phyloP scores from a whole-genome alignment of 352 stramenopile species.

The Phytophthora sp. region DNA sequence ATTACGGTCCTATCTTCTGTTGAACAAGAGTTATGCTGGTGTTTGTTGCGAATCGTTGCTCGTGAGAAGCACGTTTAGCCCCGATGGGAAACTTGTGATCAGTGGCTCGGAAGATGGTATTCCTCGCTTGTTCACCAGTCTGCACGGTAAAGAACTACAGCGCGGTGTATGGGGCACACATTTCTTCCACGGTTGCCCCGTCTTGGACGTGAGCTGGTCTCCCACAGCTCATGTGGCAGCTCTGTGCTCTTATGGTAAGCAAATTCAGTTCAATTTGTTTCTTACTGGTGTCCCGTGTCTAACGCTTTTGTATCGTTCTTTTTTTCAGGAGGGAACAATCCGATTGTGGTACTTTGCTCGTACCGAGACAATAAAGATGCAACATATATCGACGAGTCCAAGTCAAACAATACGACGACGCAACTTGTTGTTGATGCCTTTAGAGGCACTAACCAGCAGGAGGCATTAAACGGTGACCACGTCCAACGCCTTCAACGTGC shows the following conservation, averaged over 20 bases:
- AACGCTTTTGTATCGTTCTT: no score
- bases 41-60: conserved; percentile 55
- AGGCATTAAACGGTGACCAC: conserved; percentile 24
- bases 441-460: conserved; percentile 11
- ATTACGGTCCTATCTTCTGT: conserved; percentile 69
- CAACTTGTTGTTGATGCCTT: conserved; percentile 17
- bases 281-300: background rate
- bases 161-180: conserved; percentile 55
- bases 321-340: conserved; percentile 57
- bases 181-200: conserved; percentile 60
- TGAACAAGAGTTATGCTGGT: conserved; percentile 74
- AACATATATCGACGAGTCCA: conserved; percentile 21
- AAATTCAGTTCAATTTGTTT: background rate
- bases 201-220: conserved; percentile 71
- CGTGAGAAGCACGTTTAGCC: conserved; percentile 61
- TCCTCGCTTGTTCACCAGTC: conserved; percentile 57
- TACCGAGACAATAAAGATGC: conserved; percentile 51
- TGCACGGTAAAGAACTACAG: conserved; percentile 55
- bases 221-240: conserved; percentile 66
- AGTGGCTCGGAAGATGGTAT: conserved; percentile 70
- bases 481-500: conserved; percentile 49
- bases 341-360: conserved; percentile 67
- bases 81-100: conserved; percentile 68
- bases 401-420: conserved; percentile 10
- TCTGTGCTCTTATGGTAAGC: conserved; percentile 62